Percentiles rank a stretch among this genome's conserved stretches.
phyloP scores from a whole-genome alignment of 1,284 basidiomycete genomes.

The Apiotrichum sp. region DNA sequence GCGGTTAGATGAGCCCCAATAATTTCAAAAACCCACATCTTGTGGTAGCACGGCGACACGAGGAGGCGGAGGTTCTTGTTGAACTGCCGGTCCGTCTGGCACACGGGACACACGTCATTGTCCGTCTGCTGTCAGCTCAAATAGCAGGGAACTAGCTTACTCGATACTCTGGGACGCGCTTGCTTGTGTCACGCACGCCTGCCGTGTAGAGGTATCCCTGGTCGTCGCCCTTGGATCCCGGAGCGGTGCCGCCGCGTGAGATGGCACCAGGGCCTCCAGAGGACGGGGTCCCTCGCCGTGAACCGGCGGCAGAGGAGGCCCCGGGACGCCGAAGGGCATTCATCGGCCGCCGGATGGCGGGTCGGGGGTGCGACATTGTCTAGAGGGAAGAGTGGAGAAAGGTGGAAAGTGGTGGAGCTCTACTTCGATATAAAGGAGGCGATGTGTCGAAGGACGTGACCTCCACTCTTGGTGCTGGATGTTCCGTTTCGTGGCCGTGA shows the following conservation, averaged over 20 bases:
- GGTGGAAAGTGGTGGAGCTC: too few species aligned
- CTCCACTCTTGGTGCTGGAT: too few species aligned
- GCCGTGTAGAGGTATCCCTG: constrained; percentile 40
- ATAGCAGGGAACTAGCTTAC: constrained; percentile 21
- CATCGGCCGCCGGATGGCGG: constrained; percentile 1
- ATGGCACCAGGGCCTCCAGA: constrained; percentile 5
- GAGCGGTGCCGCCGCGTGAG: constrained; percentile 2
- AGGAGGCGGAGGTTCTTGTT: constrained; percentile 90
- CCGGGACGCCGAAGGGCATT: constrained; percentile 8
- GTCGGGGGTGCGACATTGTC: background rate
- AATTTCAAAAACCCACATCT: constrained; percentile 79
- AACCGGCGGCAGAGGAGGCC: background rate
- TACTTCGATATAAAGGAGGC: too few species aligned
- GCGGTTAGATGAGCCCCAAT: too few species aligned
- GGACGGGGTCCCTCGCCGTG: constrained; percentile 2
- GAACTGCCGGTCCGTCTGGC: constrained; percentile 92
- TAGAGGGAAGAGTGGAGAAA: background rate
- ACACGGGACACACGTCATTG: constrained; percentile 93
- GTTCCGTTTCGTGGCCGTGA: too few species aligned
- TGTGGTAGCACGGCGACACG: constrained; percentile 96
- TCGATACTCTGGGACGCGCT: constrained; percentile 40
- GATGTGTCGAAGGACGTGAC: too few species aligned
- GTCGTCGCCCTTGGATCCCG: constrained; percentile 20
- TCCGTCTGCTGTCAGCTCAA: constrained; percentile 54
- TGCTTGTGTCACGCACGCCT: constrained; percentile 39